Evolutionary conservation across 495 filamentous ascomycete species (phyloP).

Genomic region (Penicillium canescens): DNA sequence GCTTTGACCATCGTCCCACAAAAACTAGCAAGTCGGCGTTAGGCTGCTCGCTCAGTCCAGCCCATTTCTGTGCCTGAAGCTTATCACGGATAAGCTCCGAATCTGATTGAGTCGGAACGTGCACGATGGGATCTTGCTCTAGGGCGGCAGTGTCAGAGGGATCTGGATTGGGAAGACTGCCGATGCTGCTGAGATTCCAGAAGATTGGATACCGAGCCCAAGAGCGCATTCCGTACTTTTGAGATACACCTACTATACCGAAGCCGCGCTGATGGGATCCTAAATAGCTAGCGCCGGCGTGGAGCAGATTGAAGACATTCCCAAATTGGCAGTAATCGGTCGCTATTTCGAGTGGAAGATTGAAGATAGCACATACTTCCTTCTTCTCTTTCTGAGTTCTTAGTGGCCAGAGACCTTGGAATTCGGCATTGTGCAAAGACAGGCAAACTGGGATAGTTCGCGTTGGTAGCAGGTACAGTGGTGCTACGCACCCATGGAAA

Average conservation of each 20-base stretch:
- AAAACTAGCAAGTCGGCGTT: conserved; percentile 69
- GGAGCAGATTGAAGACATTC: conserved; percentile 67
- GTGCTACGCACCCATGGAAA: conserved; percentile 69
- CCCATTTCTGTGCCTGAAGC: conserved; percentile 67
- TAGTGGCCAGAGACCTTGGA: conserved; percentile 71
- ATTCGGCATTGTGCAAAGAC: conserved; percentile 65
- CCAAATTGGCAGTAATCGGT: conserved; percentile 67
- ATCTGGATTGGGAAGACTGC: conserved; percentile 66
- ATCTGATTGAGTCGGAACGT: conserved; percentile 46
- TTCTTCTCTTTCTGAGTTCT: conserved; percentile 57
- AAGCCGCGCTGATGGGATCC: conserved; percentile 65
- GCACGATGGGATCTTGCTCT: conserved; percentile 30
- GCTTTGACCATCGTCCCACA: conserved; percentile 70
- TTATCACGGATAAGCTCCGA: conserved; percentile 43
- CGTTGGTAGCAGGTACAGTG: conserved; percentile 57
- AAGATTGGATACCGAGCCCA: conserved; percentile 68
- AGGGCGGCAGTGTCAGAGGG: conserved; percentile 59
- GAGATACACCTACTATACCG: conserved; percentile 64
- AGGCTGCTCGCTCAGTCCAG: conserved; percentile 57
- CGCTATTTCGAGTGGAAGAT: conserved; percentile 48
- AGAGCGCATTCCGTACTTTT: conserved; percentile 66
- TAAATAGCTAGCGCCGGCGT: conserved; percentile 62
- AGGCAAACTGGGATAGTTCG: conserved; percentile 58
- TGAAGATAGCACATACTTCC: conserved; percentile 64
- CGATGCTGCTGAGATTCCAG: conserved; percentile 64